phyloP scores from a whole-genome alignment of 2,329 filamentous ascomycete genomes.

The Diaporthe citriasiana region DNA sequence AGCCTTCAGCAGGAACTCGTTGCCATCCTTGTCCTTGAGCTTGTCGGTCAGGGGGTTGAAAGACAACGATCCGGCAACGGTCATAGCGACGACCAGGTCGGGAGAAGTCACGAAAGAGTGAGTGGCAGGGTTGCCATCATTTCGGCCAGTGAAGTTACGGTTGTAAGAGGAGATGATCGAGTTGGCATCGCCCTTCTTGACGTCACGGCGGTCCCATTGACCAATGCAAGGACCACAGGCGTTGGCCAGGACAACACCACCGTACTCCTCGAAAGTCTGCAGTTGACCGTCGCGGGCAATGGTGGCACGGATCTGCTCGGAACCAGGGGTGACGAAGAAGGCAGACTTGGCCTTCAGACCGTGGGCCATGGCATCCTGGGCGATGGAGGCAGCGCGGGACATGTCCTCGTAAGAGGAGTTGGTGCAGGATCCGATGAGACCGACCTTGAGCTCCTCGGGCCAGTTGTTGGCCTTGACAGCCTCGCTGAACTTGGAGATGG shows the following conservation, averaged over 20 bases:
- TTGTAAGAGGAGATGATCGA: constrained; percentile 99
- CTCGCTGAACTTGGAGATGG: constrained; percentile 97
- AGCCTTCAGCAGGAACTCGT: constrained; percentile 89
- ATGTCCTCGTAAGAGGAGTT: constrained; percentile 92
- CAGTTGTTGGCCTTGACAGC: constrained; percentile 95
- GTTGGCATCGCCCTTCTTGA: constrained; percentile 96
- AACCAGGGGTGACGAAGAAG: constrained; percentile 96
- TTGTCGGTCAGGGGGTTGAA: constrained; percentile 97
- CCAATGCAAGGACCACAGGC: constrained; percentile 94
- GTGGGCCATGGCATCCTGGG: constrained; percentile 89
- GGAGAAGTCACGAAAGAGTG: constrained; percentile 64
- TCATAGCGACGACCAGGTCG: constrained; percentile 59
- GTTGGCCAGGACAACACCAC: constrained; percentile 94
- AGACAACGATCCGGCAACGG: constrained; percentile 63
- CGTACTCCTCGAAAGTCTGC: constrained; percentile 95
- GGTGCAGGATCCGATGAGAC: constrained; percentile 97
- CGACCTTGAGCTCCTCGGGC: constrained; percentile 97
- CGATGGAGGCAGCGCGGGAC: constrained; percentile 92
- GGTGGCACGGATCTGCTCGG: constrained; percentile 95
- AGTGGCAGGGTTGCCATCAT: constrained; percentile 69
- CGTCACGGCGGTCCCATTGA: constrained; percentile 94
- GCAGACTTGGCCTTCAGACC: constrained; percentile 93
- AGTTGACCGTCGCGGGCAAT: constrained; percentile 93
- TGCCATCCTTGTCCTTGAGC: constrained; percentile 95
- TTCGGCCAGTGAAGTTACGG: constrained; percentile 99